A percentile compares a stretch with the other conserved stretches of the same genome.
These are phyloP conservation scores for Cryphonectria parasitica DNA, from an alignment of 2,329 filamentous ascomycete genomes.

Conservation along the genomic window DNA sequence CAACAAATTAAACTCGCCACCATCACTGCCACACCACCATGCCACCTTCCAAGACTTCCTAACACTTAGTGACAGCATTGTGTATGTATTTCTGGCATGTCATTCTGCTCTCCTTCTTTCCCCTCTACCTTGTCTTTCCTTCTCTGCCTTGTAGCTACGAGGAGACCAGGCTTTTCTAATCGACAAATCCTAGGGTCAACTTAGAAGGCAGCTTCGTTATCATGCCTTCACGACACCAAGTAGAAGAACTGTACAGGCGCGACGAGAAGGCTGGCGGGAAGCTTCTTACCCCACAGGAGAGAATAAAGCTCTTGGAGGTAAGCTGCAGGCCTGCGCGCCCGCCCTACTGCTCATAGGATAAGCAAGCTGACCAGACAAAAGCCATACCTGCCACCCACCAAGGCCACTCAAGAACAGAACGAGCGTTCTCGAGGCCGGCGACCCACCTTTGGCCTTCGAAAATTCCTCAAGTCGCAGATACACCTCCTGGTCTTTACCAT, in stretches of 20 bases:
- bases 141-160: neutral
- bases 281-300: conserved; percentile 47
- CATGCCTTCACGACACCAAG: conserved; percentile 44
- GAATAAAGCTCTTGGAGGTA: conserved; percentile 51
- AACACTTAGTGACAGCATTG: conserved; percentile 11
- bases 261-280: conserved; percentile 49
- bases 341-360: conserved; percentile 16
- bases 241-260: conserved; percentile 48
- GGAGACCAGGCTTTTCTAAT: neutral
- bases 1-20: conserved; percentile 11
- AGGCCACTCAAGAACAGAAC: conserved; percentile 36
- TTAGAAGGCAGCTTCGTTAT: neutral
- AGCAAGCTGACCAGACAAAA: conserved; percentile 36
- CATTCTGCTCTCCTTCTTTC: neutral
- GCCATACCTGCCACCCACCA: conserved; percentile 43
- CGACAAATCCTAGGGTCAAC: neutral
- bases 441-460: conserved; percentile 56
- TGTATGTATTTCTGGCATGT: conserved; percentile 30
- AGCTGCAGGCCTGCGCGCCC: neutral
- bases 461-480: conserved; percentile 64
- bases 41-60: neutral
- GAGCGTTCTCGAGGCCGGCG: conserved; percentile 21
- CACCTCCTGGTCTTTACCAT: conserved; percentile 69
- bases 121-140: neutral
- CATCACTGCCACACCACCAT: conserved; percentile 19